Percentiles rank a stretch among this genome's conserved stretches.
Evolutionary conservation across 78 protist species (phyloP).

Genomic region (Ministeria vibrans): DNA sequence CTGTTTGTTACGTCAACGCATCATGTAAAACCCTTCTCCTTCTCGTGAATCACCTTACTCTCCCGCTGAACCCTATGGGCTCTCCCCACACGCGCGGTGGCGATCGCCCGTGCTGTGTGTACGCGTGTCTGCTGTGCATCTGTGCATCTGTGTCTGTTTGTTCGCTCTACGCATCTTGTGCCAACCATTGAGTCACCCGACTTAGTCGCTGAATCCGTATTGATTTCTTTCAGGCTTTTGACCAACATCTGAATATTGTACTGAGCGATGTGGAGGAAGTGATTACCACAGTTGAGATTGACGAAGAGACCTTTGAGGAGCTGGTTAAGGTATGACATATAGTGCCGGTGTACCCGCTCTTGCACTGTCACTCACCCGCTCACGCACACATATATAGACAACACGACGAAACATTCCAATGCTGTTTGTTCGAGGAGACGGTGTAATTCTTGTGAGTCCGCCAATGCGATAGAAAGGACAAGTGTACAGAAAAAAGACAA

Average conservation of each 20-base stretch:
- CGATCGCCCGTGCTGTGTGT: background rate
- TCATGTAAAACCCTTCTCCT: too few species aligned
- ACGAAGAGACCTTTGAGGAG: constrained; percentile 86
- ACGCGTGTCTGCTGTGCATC: background rate
- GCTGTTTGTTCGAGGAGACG: constrained; percentile 95
- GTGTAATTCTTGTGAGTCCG: constrained; percentile 85
- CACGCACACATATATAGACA: constrained; percentile 27
- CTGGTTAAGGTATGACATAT: constrained; percentile 54
- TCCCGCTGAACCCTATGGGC: too few species aligned
- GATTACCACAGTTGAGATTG: constrained; percentile 47
- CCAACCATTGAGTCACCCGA: background rate
- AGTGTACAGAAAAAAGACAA: background rate
- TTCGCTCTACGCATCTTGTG: background rate
- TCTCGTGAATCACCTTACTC: too few species aligned
- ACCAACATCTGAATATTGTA: constrained; percentile 94
- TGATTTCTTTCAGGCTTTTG: constrained; percentile 82
- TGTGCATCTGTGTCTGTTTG: constrained; percentile 1
- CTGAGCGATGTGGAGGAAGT: constrained; percentile 95
- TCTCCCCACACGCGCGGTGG: too few species aligned
- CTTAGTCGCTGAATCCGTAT: background rate
- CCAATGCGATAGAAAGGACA: constrained; percentile 53
- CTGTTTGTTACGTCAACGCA: too few species aligned
- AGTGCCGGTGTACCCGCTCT: background rate
- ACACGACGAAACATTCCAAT: constrained; percentile 64
- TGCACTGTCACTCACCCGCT: background rate